Evolutionary conservation across 1,139 yeast species (phyloP).

Genomic region (Meyerozyma carpophila): DNA sequence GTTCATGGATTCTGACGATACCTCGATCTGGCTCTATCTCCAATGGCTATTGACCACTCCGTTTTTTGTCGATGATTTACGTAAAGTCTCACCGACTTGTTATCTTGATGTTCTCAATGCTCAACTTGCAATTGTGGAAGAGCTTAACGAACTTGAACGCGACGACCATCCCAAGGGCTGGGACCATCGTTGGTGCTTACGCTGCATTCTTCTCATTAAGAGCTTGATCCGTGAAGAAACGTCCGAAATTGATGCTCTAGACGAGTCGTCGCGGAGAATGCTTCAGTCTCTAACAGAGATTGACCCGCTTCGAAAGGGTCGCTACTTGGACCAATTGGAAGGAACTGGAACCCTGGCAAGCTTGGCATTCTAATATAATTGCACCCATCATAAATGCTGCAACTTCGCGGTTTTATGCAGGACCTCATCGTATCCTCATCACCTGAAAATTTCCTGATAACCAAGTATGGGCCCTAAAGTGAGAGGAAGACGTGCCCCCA

Average conservation of each 20-base stretch:
- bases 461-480: neutral
- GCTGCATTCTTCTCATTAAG: conserved; percentile 44
- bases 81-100: conserved; percentile 11
- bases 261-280: conserved; percentile 22
- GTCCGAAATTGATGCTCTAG: conserved; percentile 8
- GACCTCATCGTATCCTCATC: neutral
- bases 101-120: conserved; percentile 30
- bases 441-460: neutral
- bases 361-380: neutral
- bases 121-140: conserved; percentile 37
- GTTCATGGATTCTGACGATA: conserved; percentile 91
- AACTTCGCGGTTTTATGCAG: neutral
- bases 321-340: conserved; percentile 45
- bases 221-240: conserved; percentile 21
- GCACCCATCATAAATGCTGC: neutral
- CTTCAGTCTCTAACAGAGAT: conserved; percentile 42
- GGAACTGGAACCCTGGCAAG: conserved; percentile 4
- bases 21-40: conserved; percentile 86
- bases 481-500: conserved; percentile 1
- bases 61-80: conserved; percentile 32
- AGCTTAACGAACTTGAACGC: conserved; percentile 56
- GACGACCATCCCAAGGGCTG: conserved; percentile 46
- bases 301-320: conserved; percentile 68
- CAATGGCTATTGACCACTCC: conserved; percentile 71
- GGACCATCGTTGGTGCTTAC: conserved; percentile 69